Evolutionary conservation across 495 filamentous ascomycete genomes (phyloP), one percentile per base, ranked within the genome.

Genomic region (Talaromyces thailandensis): DNA sequence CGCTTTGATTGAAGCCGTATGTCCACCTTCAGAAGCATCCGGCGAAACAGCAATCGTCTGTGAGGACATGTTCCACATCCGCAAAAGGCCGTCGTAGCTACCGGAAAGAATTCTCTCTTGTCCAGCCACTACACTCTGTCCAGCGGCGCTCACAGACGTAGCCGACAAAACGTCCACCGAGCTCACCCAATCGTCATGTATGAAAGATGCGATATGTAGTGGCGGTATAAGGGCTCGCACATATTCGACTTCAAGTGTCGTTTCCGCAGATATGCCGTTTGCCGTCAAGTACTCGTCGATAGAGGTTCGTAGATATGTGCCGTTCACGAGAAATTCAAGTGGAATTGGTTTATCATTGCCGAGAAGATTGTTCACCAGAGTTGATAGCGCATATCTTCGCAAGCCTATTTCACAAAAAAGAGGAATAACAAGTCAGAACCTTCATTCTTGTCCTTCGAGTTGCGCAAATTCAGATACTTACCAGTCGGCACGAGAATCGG

Each of bases 141-240:
- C 75, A 23, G 79, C 85, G 23, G 88, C n/a, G n/a, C n/a, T 85
- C 45, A 77, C 72, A 14, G 87, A 91, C 35, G 80, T 84, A 21
- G 66, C 71, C 0, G 89, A 92, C 21, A 93, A 81, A 4, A 96
- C 85, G 68, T 96, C 91, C n/a, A 96, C 88, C n/a, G 84, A 81
- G 71, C 88, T 89, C 32, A 98, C 89, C 94, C 94, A 98, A 68
- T 97, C 93, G 68, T 97, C 92, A 70, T 98, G 92, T 76, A 96
- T 85, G 73, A 95, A 97, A 60, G 88, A 90, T 6, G 92, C 85
- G 48, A 93, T 84, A 71, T 91, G 89, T 12, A 88, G 76, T 23
- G 94, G 95, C 0, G 94, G 94, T 70, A 96, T 86, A 58, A 95
- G 76, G 59, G 91, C 92, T 63, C 91, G 87, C 7, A 96, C 91